Evolutionary conservation across 352 stramenopile species (phyloP).

Genomic region (Phytophthora foliorum): DNA sequence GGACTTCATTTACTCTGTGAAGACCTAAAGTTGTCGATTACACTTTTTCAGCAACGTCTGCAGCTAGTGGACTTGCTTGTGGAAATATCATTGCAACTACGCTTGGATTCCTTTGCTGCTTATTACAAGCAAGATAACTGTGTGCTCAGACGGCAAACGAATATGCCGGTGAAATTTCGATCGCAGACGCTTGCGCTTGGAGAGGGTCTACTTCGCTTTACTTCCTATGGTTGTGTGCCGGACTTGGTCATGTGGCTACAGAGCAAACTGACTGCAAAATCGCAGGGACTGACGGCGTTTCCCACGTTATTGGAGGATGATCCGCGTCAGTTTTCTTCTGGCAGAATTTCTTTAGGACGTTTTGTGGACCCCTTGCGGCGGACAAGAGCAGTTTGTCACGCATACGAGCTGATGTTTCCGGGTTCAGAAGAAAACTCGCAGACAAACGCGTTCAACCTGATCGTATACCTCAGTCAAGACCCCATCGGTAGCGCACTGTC

Average conservation of each 20-base stretch:
- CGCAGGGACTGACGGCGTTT: constrained; percentile 25
- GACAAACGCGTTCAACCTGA: constrained; percentile 46
- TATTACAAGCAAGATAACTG: constrained; percentile 70
- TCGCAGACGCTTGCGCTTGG: not conserved
- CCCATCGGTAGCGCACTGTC: constrained; percentile 41
- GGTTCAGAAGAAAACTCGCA: constrained; percentile 9
- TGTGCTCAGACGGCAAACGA: constrained; percentile 10
- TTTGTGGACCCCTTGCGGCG: constrained; percentile 35
- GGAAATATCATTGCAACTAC: constrained; percentile 42
- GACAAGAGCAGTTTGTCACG: constrained; percentile 48
- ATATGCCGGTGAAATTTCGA: not conserved
- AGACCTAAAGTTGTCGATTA: constrained; percentile 69
- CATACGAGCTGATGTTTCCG: constrained; percentile 55
- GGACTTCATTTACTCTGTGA: constrained; percentile 77
- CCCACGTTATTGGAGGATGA: constrained; percentile 29
- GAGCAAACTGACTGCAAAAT: constrained; percentile 26
- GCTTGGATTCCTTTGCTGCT: constrained; percentile 41
- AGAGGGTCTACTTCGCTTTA: constrained; percentile 33
- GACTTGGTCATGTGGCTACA: constrained; percentile 69
- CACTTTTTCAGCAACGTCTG: constrained; percentile 37
- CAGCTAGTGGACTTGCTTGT: constrained; percentile 50
- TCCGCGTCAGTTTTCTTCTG: constrained; percentile 6
- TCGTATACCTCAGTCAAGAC: constrained; percentile 64
- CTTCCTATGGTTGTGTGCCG: constrained; percentile 44
- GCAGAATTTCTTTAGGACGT: not conserved